Evolutionary conservation across 2,329 filamentous ascomycete genomes (phyloP).

Genomic region (Penicillium sp.): DNA sequence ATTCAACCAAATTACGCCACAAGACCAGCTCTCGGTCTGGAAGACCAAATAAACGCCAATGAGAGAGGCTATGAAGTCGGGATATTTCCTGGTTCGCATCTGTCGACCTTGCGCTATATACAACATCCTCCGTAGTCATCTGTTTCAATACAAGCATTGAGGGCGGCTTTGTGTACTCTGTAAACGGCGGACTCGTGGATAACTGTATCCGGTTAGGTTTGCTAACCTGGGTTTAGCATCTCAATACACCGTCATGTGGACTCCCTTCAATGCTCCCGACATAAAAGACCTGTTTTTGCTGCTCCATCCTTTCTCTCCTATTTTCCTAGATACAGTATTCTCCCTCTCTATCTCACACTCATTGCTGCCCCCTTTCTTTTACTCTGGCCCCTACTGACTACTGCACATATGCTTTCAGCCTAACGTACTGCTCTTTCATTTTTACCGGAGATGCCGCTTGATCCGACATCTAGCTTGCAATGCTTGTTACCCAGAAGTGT

Average conservation of each 20-base stretch:
- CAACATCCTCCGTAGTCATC: slow-evolving; percentile 7
- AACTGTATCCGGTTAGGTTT: not conserved
- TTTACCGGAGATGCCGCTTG: too few relatives aligned
- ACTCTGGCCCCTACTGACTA: not conserved
- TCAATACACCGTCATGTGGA: not conserved
- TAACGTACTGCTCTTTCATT: too few relatives aligned
- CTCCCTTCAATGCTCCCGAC: not conserved
- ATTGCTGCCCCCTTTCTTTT: slow-evolving; percentile 1
- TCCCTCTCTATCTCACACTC: not conserved
- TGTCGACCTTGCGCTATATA: slow-evolving; percentile 4
- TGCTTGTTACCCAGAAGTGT: too few relatives aligned
- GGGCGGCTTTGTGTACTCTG: not conserved
- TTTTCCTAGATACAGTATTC: too few relatives aligned
- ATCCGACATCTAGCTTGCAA: too few relatives aligned
- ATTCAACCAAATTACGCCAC: slow-evolving; percentile 18
- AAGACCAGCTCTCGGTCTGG: slow-evolving; percentile 9
- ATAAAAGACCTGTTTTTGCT: not conserved
- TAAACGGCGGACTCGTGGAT: not conserved
- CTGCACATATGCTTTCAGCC: too few relatives aligned
- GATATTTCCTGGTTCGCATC: slow-evolving; percentile 2
- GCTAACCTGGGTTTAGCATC: not conserved
- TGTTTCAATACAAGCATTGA: slow-evolving; percentile 7
- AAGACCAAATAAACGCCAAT: slow-evolving; percentile 6
- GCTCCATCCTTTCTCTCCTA: not conserved
- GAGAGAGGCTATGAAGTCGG: slow-evolving; percentile 1